phyloP scores from a whole-genome alignment of 2,329 filamentous ascomycete genomes.

The Fragosphaeria purpurea region DNA sequence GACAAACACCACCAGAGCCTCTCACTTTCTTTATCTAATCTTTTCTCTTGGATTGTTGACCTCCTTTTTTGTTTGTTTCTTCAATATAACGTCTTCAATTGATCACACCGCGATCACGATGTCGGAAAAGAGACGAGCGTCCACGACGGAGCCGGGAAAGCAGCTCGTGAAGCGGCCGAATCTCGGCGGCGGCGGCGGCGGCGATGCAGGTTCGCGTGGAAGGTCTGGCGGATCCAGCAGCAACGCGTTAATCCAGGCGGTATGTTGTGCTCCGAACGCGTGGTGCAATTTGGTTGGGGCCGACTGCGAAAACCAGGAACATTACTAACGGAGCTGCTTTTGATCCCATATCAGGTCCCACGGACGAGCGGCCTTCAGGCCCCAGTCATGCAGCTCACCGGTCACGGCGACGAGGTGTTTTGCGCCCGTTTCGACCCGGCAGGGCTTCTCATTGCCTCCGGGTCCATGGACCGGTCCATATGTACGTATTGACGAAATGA shows the following conservation, averaged over 20 bases:
- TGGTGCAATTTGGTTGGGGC: no score
- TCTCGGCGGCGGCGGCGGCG: constrained; percentile 39
- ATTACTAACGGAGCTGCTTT: background rate
- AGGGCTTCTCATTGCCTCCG: constrained; percentile 82
- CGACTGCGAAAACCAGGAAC: no score
- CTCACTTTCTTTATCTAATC: background rate
- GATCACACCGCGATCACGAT: constrained; percentile 35
- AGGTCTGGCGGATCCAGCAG: constrained; percentile 25
- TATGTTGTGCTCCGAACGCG: constrained; percentile 22
- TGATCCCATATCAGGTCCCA: constrained; percentile 43
- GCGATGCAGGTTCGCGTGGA: constrained; percentile 36
- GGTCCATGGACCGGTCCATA: constrained; percentile 89
- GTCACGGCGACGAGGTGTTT: constrained; percentile 79
- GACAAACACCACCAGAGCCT: no score
- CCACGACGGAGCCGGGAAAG: constrained; percentile 61
- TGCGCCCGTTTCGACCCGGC: constrained; percentile 81
- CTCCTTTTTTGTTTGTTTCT: background rate
- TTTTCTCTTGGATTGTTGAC: no score
- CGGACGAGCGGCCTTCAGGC: constrained; percentile 77
- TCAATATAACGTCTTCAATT: no score
- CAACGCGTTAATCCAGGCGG: constrained; percentile 39
- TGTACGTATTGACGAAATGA: constrained; percentile 39
- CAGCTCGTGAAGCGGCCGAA: constrained; percentile 90
- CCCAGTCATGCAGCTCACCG: constrained; percentile 87
- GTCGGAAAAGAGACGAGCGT: constrained; percentile 91